A percentile compares a stretch with the other conserved stretches of the same genome.
Conservation (phyloP, 2,329 filamentous ascomycete genomes). For the Apiospora malaysiana region DNA sequence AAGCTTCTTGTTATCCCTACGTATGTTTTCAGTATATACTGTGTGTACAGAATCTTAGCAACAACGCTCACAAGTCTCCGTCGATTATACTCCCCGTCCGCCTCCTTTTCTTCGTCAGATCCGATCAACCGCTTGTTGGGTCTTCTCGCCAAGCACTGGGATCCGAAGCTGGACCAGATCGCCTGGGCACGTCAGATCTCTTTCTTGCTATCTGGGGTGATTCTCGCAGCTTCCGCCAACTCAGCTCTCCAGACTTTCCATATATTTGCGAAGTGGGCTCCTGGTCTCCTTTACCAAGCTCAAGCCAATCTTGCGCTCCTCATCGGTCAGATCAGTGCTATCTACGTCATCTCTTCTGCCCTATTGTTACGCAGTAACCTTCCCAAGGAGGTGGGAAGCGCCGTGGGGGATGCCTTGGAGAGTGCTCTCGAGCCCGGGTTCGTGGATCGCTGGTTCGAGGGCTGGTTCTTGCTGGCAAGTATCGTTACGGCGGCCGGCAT, state of each 20-base stretch:
- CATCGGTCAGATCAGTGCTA: slow-evolving; percentile 80
- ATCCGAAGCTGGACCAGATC: slow-evolving; percentile 79
- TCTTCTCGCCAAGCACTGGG: slow-evolving; percentile 81
- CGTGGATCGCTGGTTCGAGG: slow-evolving; percentile 86
- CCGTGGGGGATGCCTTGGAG: slow-evolving; percentile 78
- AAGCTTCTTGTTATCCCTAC: slow-evolving; percentile 66
- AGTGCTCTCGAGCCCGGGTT: slow-evolving; percentile 76
- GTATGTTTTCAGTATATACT: slow-evolving; percentile 80
- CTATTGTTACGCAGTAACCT: slow-evolving; percentile 80
- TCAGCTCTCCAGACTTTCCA: slow-evolving; percentile 85
- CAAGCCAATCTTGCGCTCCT: slow-evolving; percentile 81
- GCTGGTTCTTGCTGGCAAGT: slow-evolving; percentile 79
- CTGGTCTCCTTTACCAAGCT: slow-evolving; percentile 72
- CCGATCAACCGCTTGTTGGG: slow-evolving; percentile 85
- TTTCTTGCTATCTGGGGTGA: slow-evolving; percentile 81
- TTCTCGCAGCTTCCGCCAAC: slow-evolving; percentile 81
- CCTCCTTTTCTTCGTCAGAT: slow-evolving; percentile 72
- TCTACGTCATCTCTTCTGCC: slow-evolving; percentile 83
- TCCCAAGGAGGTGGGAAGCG: slow-evolving; percentile 76
- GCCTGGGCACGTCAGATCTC: slow-evolving; percentile 87
- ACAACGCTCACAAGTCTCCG: slow-evolving; percentile 72
- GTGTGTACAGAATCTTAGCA: slow-evolving; percentile 80
- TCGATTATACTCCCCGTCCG: slow-evolving; percentile 54
- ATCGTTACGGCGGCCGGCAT: slow-evolving; percentile 72
- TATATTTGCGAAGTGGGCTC: slow-evolving; percentile 78